phyloP scores from a whole-genome alignment of 176 grass and related monocot genomes.

The Eremochloa ophiuroides region DNA sequence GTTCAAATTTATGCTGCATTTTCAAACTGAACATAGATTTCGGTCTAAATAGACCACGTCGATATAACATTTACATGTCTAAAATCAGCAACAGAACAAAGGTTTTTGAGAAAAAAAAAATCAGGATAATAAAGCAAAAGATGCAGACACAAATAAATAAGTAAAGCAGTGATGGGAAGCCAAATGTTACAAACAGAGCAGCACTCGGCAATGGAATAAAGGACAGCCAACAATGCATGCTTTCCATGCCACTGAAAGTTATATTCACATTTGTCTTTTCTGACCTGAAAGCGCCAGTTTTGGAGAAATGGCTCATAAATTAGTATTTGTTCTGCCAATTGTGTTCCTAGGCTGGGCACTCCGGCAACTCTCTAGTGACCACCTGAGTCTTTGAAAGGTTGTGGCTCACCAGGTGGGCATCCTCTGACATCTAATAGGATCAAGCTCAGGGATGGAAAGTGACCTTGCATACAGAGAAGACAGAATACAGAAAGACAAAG shows the following conservation, averaged over 20 bases:
- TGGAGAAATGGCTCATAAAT: slow-evolving; percentile 32
- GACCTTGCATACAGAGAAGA: slow-evolving; percentile 48
- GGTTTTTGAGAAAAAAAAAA: background rate
- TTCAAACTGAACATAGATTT: background rate
- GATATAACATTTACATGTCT: background rate
- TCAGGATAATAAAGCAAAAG: background rate
- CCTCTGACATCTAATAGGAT: slow-evolving; percentile 57
- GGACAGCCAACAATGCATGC: slow-evolving; percentile 6
- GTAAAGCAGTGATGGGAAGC: background rate
- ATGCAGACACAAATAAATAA: background rate
- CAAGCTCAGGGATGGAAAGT: slow-evolving; percentile 47
- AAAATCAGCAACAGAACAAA: background rate
- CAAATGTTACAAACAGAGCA: background rate
- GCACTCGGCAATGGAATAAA: slow-evolving; percentile 14
- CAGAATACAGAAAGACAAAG: slow-evolving; percentile 35
- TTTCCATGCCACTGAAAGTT: slow-evolving; percentile 1
- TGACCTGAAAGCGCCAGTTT: slow-evolving; percentile 13
- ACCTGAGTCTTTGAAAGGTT: slow-evolving; percentile 25
- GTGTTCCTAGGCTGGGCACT: slow-evolving; percentile 41
- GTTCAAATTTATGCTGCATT: background rate
- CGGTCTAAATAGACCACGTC: background rate
- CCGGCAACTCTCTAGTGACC: slow-evolving; percentile 43
- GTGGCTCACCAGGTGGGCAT: slow-evolving; percentile 52
- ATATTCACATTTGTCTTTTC: background rate
- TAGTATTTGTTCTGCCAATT: slow-evolving; percentile 30